These are phyloP conservation scores for Arctium minus DNA, from an alignment of 129 eudicot species.

Conservation along the genomic window DNA sequence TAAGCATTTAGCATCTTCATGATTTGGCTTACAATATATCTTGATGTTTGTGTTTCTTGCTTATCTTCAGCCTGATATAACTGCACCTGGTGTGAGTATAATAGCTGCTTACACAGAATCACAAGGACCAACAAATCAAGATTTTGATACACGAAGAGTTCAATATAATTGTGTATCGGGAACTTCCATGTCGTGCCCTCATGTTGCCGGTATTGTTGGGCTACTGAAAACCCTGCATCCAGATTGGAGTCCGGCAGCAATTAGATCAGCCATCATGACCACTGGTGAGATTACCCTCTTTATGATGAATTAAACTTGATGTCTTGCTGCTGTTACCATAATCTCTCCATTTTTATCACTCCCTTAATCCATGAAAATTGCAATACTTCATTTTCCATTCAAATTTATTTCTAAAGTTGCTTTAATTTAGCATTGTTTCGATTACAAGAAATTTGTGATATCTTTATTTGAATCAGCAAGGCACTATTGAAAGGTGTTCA, in stretches of 20 bases:
- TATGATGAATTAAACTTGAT: neutral
- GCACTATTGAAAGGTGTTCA: no score
- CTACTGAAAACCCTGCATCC: conserved; percentile 85
- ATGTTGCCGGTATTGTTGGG: conserved; percentile 83
- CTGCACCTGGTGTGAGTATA: conserved; percentile 90
- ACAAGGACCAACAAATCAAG: conserved; percentile 73
- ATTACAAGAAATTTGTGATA: no score
- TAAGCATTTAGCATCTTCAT: neutral
- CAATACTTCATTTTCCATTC: no score
- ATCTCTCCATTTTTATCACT: no score
- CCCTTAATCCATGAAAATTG: no score
- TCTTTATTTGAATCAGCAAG: no score
- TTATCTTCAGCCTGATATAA: conserved; percentile 65
- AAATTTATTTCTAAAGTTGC: no score
- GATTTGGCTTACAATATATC: neutral
- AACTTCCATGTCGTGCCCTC: conserved; percentile 98
- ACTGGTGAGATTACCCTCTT: conserved; percentile 44
- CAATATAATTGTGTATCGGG: conserved; percentile 64
- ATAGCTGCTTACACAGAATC: conserved; percentile 85
- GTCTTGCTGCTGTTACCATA: no score
- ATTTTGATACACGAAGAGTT: conserved; percentile 62
- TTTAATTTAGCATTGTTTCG: no score
- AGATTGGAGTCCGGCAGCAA: conserved; percentile 90
- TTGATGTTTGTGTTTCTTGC: neutral
- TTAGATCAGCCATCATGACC: conserved; percentile 85